phyloP scores from a whole-genome alignment of 306 rosid species.

The Styphnolobium japonicum region DNA sequence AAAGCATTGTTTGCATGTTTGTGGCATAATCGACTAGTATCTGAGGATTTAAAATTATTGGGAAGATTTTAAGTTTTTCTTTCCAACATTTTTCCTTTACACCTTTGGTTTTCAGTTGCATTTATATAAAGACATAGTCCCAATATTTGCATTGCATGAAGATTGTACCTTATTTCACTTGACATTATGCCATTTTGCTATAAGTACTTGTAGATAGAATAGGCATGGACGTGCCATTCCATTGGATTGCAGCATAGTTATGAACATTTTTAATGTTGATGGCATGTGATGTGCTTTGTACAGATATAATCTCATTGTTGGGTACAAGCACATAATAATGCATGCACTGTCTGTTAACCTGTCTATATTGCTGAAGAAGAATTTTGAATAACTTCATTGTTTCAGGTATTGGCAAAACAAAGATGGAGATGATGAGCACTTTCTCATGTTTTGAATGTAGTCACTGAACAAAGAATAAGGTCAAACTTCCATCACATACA shows the following conservation, averaged over 20 bases:
- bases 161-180: neutral
- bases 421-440: conserved; percentile 11
- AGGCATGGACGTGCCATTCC: neutral
- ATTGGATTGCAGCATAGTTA: neutral
- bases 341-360: neutral
- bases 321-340: neutral
- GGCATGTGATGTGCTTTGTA: neutral
- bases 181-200: neutral
- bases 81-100: neutral
- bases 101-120: neutral
- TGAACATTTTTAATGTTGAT: neutral
- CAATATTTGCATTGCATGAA: neutral
- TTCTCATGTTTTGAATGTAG: conserved; percentile 20
- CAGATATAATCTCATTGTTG: neutral
- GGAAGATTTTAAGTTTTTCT: neutral
- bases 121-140: neutral
- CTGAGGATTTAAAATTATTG: neutral
- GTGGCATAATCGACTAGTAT: neutral
- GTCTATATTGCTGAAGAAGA: conserved; percentile 5
- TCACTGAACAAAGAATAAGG: conserved; percentile 9
- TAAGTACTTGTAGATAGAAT: neutral
- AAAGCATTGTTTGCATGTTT: neutral
- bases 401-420: conserved; percentile 37
- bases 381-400: conserved; percentile 20
- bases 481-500: conserved; percentile 16